Conservation (phyloP, 1,284 basidiomycete species). For the Ganoderma boninense region DNA sequence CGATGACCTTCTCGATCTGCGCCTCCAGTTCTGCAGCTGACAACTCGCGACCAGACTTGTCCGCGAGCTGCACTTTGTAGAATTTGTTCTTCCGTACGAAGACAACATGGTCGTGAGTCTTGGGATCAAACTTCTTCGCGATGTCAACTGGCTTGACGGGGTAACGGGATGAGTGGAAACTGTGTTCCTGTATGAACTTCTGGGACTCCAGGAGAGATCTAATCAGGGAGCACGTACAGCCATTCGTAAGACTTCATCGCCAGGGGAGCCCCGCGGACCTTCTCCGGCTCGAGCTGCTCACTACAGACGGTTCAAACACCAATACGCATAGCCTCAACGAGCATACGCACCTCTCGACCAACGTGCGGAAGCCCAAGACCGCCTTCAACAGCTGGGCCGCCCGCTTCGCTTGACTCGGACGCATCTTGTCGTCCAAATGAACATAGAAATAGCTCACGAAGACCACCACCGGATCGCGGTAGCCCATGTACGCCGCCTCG, state of each 20-base stretch:
- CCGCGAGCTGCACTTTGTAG: conserved; percentile 79
- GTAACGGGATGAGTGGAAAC: conserved; percentile 91
- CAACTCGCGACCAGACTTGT: conserved; percentile 69
- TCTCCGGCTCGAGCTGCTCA: conserved; percentile 90
- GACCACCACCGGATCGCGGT: conserved; percentile 91
- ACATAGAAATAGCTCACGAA: conserved; percentile 97
- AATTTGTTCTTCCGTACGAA: conserved; percentile 94
- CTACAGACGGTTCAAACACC: conserved; percentile 45
- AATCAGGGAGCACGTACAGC: conserved; percentile 61
- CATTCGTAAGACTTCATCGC: conserved; percentile 97
- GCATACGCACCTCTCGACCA: conserved; percentile 78
- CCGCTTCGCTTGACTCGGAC: conserved; percentile 67
- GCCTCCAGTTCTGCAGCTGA: conserved; percentile 83
- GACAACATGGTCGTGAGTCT: conserved; percentile 86
- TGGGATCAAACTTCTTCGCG: conserved; percentile 83
- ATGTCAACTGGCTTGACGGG: conserved; percentile 88
- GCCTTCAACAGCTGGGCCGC: conserved; percentile 88
- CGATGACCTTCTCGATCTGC: conserved; percentile 84
- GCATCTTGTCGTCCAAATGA: conserved; percentile 75
- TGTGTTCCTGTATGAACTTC: conserved; percentile 34
- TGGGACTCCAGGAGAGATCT: background rate
- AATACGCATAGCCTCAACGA: background rate
- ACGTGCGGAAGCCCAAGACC: conserved; percentile 81
- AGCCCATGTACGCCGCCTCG: conserved; percentile 87
- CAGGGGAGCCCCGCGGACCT: conserved; percentile 83